Conservation (phyloP, 1,284 basidiomycete genomes). For the Neolentinus lepideus region DNA sequence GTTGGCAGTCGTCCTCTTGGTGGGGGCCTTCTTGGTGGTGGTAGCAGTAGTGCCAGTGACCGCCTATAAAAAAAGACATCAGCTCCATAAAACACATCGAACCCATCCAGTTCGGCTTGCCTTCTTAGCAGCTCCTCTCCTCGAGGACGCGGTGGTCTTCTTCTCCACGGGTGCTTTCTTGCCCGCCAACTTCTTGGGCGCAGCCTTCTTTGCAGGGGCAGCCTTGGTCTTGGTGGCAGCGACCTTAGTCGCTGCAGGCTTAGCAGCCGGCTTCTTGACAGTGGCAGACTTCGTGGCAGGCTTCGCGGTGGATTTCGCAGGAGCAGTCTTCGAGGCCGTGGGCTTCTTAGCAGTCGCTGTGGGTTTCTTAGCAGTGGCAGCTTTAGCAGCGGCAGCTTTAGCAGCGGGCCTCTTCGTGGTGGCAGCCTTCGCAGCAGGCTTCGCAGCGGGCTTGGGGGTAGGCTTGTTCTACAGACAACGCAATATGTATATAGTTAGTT, state of each 20-base stretch:
- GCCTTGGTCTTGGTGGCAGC: slow-evolving; percentile 1
- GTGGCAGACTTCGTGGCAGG: slow-evolving; percentile 13
- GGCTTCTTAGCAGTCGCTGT: slow-evolving; percentile 18
- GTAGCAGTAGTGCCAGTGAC: not conserved
- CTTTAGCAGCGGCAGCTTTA: slow-evolving; percentile 18
- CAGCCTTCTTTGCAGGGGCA: slow-evolving; percentile 1
- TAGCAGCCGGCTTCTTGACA: slow-evolving; percentile 5
- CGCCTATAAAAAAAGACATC: not conserved
- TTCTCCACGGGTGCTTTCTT: slow-evolving; percentile 2
- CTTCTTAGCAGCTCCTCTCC: slow-evolving; percentile 2
- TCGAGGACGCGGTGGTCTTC: slow-evolving; percentile 1
- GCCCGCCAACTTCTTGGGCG: not conserved
- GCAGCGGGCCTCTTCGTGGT: slow-evolving; percentile 17
- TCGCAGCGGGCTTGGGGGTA: slow-evolving; percentile 11
- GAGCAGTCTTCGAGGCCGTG: slow-evolving; percentile 4
- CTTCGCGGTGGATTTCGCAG: slow-evolving; percentile 7
- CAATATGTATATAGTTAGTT: slow-evolving; percentile 12
- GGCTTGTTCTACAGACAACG: slow-evolving; percentile 41
- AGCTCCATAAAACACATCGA: not conserved
- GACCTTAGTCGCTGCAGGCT: not conserved
- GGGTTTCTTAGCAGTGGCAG: slow-evolving; percentile 16
- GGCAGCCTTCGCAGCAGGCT: slow-evolving; percentile 14
- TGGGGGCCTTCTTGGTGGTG: not conserved
- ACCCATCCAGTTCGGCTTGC: not conserved
- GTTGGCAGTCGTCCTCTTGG: slow-evolving; percentile 1